Base-by-base conservation (phyloP, 805 yeast genomes). In the Ogataea trehaloabstinens region DNA sequence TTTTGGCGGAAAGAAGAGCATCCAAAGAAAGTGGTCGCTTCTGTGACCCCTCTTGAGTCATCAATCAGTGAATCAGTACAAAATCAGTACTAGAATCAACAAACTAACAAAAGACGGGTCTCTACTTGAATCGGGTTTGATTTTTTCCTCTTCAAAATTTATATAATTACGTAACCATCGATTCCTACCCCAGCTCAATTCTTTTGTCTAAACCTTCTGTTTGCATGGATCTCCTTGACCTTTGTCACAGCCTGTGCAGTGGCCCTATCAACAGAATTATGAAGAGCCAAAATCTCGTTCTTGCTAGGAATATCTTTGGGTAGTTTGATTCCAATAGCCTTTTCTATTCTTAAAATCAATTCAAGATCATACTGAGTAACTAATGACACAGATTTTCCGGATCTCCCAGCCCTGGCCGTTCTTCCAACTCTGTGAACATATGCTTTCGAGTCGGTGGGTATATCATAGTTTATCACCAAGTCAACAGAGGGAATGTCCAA, bases 371-470 rank as follows among this genome's bases (percentile, higher is more conserved):
- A 93, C 62, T 93, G 99, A 0, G 98, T 90, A 22, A 89, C 95
- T 41, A 90, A 67, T 2, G 95, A 84, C 13, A 90, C 72, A 3
- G 96, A 85, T 58, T 82, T 85, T 34, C 96, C 96, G 0, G 91
- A 78, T 51, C 89, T 75, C 15, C 96, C 95, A 1, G 95, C 95
- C 63, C 96, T 82, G 2, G 97, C 96, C 10, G 99, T 91, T 78
- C 99, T 86, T 68, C 99, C 99, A 8, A 91, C 95, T 62, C 99
- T 73, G 65, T 93, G 99, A 38, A 93, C 89, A 54, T 87, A 93
- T 47, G 93, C 96, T 56, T 93, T 96, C 3, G 98, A 86, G 56
- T 93, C 97, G 0, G 93, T 89, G 4, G 99, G 99, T 18, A 93
- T 78, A 56, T 93, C 98, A 56, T 77, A 93, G 59, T 93, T 93